Conservation (phyloP, 352 stramenopile genomes). For the Phytophthora crassamura region DNA sequence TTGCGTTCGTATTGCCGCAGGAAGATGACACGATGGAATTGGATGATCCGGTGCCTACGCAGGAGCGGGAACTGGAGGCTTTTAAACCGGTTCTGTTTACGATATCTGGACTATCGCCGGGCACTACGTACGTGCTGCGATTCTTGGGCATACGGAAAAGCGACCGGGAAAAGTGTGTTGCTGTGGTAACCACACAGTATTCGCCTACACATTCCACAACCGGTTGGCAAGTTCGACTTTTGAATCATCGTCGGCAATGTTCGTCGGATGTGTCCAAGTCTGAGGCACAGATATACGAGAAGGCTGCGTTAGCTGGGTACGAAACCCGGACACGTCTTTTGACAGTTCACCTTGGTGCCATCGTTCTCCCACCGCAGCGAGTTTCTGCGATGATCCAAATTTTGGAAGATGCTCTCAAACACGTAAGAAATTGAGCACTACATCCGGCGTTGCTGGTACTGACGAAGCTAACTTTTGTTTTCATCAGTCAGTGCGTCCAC, state of each 20-base stretch:
- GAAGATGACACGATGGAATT: neutral
- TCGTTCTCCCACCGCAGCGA: slow-evolving; percentile 23
- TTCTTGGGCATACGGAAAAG: slow-evolving; percentile 45
- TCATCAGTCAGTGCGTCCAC: neutral
- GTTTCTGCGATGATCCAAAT: slow-evolving; percentile 28
- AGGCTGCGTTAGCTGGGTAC: slow-evolving; percentile 21
- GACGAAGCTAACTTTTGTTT: too few species aligned
- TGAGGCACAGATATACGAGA: slow-evolving; percentile 26
- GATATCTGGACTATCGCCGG: slow-evolving; percentile 28
- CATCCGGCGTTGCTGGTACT: too few species aligned
- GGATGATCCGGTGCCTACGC: slow-evolving; percentile 2
- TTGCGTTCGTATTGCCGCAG: slow-evolving; percentile 41
- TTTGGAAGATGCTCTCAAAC: neutral
- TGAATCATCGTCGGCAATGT: slow-evolving; percentile 14
- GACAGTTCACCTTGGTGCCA: slow-evolving; percentile 28
- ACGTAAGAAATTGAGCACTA: slow-evolving; percentile 2
- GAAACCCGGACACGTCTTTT: slow-evolving; percentile 11
- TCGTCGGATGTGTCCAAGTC: neutral
- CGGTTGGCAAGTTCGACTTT: slow-evolving; percentile 17
- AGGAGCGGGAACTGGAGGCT: slow-evolving; percentile 11
- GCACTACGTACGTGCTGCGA: slow-evolving; percentile 46
- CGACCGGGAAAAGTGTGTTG: slow-evolving; percentile 45
- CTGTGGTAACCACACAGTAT: slow-evolving; percentile 29
- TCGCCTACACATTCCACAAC: neutral
- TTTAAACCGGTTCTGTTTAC: slow-evolving; percentile 30